Evolutionary conservation across 129 eudicot species (phyloP).

Genomic region (Flaveria trinervia): DNA sequence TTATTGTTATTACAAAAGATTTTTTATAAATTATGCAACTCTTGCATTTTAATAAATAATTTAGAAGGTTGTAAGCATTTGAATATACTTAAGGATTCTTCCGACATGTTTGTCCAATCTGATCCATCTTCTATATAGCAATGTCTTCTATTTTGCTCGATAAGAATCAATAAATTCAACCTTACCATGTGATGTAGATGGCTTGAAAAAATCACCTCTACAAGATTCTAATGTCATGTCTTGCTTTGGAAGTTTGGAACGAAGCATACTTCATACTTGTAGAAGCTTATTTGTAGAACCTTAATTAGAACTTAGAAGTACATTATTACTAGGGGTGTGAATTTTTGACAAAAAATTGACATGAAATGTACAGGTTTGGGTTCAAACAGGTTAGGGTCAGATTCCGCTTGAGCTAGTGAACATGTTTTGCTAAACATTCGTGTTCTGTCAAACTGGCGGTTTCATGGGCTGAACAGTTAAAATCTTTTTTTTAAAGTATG

Average conservation of each 20-base stretch:
- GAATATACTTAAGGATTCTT: not conserved
- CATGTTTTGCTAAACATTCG: not conserved
- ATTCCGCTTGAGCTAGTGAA: not conserved
- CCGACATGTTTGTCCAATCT: not conserved
- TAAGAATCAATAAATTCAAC: not conserved
- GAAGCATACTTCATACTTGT: not conserved
- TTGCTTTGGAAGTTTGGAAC: not conserved
- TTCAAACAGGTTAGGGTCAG: not conserved
- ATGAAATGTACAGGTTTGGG: not conserved
- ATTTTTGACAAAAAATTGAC: not conserved
- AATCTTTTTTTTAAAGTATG: not conserved
- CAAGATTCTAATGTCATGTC: not conserved
- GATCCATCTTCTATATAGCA: not conserved
- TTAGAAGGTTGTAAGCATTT: not conserved
- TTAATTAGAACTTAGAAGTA: not conserved
- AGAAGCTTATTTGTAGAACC: not conserved
- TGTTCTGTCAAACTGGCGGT: not conserved
- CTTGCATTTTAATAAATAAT: too few species aligned
- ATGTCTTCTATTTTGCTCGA: not conserved
- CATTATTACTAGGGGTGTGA: not conserved
- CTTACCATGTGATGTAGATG: not conserved
- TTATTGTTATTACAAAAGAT: not conserved
- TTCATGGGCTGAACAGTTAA: too few species aligned
- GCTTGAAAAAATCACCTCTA: not conserved
- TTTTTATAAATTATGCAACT: too few species aligned